Evolutionary conservation across 139 green algal species (phyloP), one percentile per base, ranked within the genome.

Genomic region (Coccomyxa sp.): DNA sequence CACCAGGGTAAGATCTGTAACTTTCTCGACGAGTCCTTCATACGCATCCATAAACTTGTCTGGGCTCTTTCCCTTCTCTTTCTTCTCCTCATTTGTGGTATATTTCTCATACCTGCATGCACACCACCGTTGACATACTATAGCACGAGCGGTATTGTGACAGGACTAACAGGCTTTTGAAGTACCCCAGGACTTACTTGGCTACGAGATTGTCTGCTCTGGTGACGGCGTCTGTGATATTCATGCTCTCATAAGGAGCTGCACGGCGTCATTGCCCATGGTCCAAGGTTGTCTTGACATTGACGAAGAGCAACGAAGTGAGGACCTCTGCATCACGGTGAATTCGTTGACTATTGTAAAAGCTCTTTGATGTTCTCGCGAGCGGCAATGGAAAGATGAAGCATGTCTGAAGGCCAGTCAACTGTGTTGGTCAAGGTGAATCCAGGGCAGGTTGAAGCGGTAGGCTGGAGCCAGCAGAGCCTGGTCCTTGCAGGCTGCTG

Each of bases 91-190:
- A 3, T 64, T 22, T 40, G 77, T 75, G 12, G 90, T 83, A 81
- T 93, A 96, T 55, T 94, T 92, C 38, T 93, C 92, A 82, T 96
- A 96, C 75, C 92, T 96, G 78, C 31, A 37, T 1, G 35, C n/a
- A n/a, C n/a, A n/a, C n/a, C n/a, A n/a, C n/a, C n/a, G n/a, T n/a
- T n/a, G n/a, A n/a, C n/a, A n/a, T n/a, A n/a, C n/a, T n/a, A n/a
- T n/a, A n/a, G n/a, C n/a, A n/a, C n/a, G n/a, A n/a, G n/a, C n/a
- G n/a, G n/a, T n/a, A n/a, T n/a, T n/a, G n/a, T n/a, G n/a, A n/a
- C n/a, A n/a, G n/a, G n/a, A n/a, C n/a, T n/a, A n/a, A n/a, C n/a
- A n/a, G n/a, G n/a, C n/a, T n/a, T n/a, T n/a, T n/a, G n/a, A n/a
- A n/a, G n/a, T n/a, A n/a, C n/a, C n/a, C n/a, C n/a, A n/a, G n/a